Base-by-base conservation (phyloP, 106 monocot species). In the Phalaenopsis aphrodite region DNA sequence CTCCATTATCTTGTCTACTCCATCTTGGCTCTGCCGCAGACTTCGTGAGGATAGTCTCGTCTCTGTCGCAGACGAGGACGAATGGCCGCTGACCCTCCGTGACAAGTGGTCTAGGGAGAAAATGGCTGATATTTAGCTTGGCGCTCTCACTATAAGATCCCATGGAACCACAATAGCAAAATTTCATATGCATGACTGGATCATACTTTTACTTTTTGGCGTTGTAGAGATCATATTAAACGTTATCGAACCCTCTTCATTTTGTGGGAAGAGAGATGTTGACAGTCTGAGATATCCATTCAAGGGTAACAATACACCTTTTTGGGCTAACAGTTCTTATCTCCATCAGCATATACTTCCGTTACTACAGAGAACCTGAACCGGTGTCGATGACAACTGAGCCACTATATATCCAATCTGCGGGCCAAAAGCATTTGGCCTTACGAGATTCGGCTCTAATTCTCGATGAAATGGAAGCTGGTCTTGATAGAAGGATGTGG, bases 171-270 rank as follows among this genome's bases (percentile, higher is more conserved):
- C 57, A 79, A 87, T 95, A 56, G 83, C 84, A 67, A 92, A 86
- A 84, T 87, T 88, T 73, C 95, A 95, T 82, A 87, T 92, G 88
- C 87, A 92, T 82, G 95, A 95, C 84, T 95, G 95, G 95, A 65
- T 95, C 76, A 90, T 95, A 45, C 82, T 95, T 79, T 7, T 92
- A 39, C 79, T 88, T 74, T 88, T 95, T 75, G 85, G 78, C 38
- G 84, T 84, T 16, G 72, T 87, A 47, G 95, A 92, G 49, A 82
- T 82, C 64, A 37, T 81, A 79, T 48, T 95, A 77, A 95, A 95
- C 84, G 87, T 92, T 41, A 92, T 95, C 18, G 86, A 92, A 61
- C 95, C 95, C 57, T 95, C 92, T 78, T 72, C 90, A 92, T 18
- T 95, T 92, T 80, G 95, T 95, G 65, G 95, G 95, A 69, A 82